Evolutionary conservation across 768 basidiomycete species (phyloP), one percentile per base, ranked within the genome.

Genomic region (Antrodiella citrinella): DNA sequence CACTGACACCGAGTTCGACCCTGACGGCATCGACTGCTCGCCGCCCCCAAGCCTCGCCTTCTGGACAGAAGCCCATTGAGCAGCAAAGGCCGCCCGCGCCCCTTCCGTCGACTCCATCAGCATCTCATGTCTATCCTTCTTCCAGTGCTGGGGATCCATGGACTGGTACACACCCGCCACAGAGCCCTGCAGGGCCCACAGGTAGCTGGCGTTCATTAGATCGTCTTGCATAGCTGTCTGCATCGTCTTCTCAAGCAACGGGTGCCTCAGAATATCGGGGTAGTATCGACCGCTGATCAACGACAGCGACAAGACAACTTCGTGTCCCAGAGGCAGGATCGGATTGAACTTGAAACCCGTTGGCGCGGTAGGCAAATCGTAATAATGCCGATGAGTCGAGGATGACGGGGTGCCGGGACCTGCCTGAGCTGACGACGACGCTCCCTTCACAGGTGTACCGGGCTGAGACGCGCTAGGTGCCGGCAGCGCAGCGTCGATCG

Each of bases 271-370:
- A 26, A 92, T 70, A 4, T 73, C 68, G 3, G 89, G 85, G 61
- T 92, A 92, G 62, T 92, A 92, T 49, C 91, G 74, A 25, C 91
- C 91, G 25, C 80, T 80, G 53, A 93, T 72, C 44, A 89, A 69
- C 26, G 80, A 77, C 39, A 91, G 70, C 2, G 80, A 80, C n/a
- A 89, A 54, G 18, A 85, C 75, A 13, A 75, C 75, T 64, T 91
- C 86, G 52, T 76, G 63, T 0, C 77, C 83, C 4, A 78, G 69
- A 2, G 71, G 59, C 12, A 89, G 70, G 50, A 92, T 81, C 0
- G 77, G 72, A 15, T 85, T 77, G 67, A 89, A 91, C 54, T 71
- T 73, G 65, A 75, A 90, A 0, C 86, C 85, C 19, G 64, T 62
- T 0, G 90, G 89, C 1, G 91, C 67, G 19, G 69, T 64, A 0